Conservation (phyloP, 2,329 filamentous ascomycete genomes). For the Pestalotiopsis fici region DNA sequence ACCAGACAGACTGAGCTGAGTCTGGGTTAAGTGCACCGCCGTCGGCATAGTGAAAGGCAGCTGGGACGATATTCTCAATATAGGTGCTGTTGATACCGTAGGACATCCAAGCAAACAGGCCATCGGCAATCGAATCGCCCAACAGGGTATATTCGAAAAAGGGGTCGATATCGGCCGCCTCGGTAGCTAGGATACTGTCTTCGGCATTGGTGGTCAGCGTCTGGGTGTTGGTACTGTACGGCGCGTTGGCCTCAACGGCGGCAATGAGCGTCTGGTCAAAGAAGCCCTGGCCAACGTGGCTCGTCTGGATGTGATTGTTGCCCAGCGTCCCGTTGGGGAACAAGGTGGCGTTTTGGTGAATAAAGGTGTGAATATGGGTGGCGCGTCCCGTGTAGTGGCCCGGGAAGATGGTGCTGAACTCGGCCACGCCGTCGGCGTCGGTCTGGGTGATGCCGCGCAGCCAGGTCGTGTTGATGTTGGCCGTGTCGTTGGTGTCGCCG, state of each 20-base stretch:
- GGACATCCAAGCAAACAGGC: constrained; percentile 16
- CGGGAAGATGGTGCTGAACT: constrained; percentile 43
- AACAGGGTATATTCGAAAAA: constrained; percentile 1
- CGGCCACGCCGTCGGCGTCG: constrained; percentile 38
- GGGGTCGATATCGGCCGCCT: background rate
- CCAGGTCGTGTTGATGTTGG: constrained; percentile 43
- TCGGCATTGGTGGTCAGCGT: background rate
- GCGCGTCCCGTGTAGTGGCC: constrained; percentile 45
- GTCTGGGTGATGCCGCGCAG: constrained; percentile 42
- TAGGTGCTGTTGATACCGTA: constrained; percentile 40
- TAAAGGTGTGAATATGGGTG: constrained; percentile 50
- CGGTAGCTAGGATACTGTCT: background rate
- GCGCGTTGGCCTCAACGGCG: constrained; percentile 1
- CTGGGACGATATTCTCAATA: constrained; percentile 12
- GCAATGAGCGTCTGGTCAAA: constrained; percentile 61
- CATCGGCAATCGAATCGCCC: background rate
- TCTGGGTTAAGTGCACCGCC: constrained; percentile 19
- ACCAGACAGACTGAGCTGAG: background rate
- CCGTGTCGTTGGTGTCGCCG: constrained; percentile 38
- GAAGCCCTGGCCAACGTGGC: constrained; percentile 67
- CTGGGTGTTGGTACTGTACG: background rate
- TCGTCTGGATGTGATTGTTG: constrained; percentile 38
- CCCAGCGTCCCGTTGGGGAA: constrained; percentile 45
- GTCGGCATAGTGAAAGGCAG: constrained; percentile 19
- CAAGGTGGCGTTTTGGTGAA: constrained; percentile 39